phyloP scores from a whole-genome alignment of 2,329 filamentous ascomycete species.

The Xylariaceae sp. region DNA sequence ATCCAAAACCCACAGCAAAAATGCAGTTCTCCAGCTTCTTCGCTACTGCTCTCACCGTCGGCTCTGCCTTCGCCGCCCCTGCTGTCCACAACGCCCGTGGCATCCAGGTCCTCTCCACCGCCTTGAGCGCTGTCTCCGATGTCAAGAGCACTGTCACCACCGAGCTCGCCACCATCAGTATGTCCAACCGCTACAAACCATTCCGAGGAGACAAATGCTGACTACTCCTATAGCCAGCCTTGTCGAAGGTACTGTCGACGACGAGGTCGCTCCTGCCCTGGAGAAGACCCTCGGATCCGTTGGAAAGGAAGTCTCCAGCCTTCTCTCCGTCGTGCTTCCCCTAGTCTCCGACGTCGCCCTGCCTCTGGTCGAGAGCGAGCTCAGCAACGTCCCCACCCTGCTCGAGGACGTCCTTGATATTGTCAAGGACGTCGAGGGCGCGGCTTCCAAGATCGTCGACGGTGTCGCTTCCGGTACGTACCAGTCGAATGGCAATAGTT shows the following conservation, averaged over 20 bases:
- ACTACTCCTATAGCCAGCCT: constrained; percentile 7
- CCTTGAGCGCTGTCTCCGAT: constrained; percentile 11
- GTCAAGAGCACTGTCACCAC: constrained; percentile 15
- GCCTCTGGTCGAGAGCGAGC: constrained; percentile 18
- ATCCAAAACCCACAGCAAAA: constrained; percentile 11
- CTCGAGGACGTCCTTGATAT: constrained; percentile 17
- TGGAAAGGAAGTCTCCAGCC: constrained; percentile 16
- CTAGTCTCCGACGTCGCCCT: constrained; percentile 14
- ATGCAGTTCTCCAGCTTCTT: constrained; percentile 30
- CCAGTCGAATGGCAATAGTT: too few species aligned
- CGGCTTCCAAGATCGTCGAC: constrained; percentile 18
- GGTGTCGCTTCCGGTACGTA: constrained; percentile 17
- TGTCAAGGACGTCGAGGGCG: constrained; percentile 10
- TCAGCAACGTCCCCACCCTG: constrained; percentile 17
- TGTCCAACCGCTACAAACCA: not conserved
- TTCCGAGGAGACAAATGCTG: constrained; percentile 6
- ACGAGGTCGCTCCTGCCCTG: constrained; percentile 16
- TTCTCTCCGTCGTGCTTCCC: constrained; percentile 13
- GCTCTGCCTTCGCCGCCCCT: constrained; percentile 26
- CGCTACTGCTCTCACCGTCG: constrained; percentile 26
- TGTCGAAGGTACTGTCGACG: constrained; percentile 3
- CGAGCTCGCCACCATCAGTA: constrained; percentile 17
- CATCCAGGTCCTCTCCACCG: constrained; percentile 10
- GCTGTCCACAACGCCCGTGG: constrained; percentile 9
- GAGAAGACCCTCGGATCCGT: constrained; percentile 19